Conservation (phyloP, 164 flowering plant genomes). For the Liriodendron chinense region DNA sequence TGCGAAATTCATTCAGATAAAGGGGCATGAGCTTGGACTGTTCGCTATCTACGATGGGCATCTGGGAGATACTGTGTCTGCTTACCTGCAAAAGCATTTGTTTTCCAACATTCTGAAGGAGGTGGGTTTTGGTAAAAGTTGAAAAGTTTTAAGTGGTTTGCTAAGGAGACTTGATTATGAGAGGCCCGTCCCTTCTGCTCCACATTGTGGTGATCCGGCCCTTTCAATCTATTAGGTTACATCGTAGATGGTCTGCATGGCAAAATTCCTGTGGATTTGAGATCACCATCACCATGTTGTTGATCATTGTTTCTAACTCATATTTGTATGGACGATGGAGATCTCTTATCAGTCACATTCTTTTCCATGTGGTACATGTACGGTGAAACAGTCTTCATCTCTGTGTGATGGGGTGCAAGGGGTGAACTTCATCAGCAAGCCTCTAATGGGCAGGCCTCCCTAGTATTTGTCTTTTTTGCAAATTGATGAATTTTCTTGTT, state of each 20-base stretch:
- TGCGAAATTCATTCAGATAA: conserved; percentile 60
- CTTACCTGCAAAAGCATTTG: conserved; percentile 75
- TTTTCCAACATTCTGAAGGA: conserved; percentile 71
- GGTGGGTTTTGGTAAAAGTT: conserved; percentile 27
- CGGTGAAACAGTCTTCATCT: too few species aligned
- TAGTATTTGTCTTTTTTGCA: too few species aligned
- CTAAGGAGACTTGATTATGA: background rate
- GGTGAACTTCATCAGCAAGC: too few species aligned
- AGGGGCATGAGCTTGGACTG: conserved; percentile 66
- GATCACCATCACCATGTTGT: background rate
- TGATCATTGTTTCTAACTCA: background rate
- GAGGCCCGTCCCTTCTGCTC: background rate
- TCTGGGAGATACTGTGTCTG: conserved; percentile 78
- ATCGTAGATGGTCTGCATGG: background rate
- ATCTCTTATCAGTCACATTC: too few species aligned
- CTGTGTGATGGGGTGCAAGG: too few species aligned
- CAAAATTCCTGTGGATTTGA: background rate
- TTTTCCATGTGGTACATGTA: too few species aligned
- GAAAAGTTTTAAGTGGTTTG: background rate
- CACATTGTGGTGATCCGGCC: background rate
- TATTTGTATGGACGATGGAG: background rate
- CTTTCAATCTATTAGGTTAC: background rate
- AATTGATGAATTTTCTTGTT: too few species aligned
- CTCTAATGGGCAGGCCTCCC: too few species aligned
- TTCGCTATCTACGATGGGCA: conserved; percentile 89